phyloP scores from a whole-genome alignment of 2,329 filamentous ascomycete genomes.

The Calonectria pauciramosa region DNA sequence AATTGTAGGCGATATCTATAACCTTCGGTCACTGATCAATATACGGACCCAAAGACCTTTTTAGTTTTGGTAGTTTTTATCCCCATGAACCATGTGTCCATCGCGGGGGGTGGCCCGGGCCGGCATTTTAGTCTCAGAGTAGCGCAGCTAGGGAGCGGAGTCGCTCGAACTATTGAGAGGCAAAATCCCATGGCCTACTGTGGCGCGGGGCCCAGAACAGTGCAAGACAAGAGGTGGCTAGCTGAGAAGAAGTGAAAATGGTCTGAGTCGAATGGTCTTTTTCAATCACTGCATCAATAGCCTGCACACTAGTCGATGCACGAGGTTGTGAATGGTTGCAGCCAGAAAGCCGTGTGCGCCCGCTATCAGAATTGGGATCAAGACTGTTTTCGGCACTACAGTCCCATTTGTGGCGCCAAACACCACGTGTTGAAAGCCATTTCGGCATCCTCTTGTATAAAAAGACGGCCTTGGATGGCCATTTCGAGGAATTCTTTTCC shows the following conservation, averaged over 20 bases:
- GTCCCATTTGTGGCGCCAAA: neutral
- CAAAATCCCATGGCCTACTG: neutral
- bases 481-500: neutral
- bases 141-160: neutral
- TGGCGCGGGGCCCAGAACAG: neutral
- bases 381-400: neutral
- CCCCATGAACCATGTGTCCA: neutral
- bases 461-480: neutral
- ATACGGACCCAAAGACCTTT: neutral
- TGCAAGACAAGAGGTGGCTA: neutral
- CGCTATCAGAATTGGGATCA: neutral
- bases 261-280: neutral
- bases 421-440: neutral
- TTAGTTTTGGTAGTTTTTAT: neutral
- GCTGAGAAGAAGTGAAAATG: neutral
- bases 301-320: neutral
- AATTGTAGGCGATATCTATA: neutral
- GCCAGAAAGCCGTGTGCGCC: neutral
- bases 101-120: neutral
- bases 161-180: neutral
- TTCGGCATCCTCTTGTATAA: neutral
- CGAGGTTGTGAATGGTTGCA: neutral
- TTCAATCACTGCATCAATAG: neutral
- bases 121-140: neutral
- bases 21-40: neutral